Evolutionary conservation across 179 eudicot genomes (phyloP).

Genomic region (Spinacia oleracea): DNA sequence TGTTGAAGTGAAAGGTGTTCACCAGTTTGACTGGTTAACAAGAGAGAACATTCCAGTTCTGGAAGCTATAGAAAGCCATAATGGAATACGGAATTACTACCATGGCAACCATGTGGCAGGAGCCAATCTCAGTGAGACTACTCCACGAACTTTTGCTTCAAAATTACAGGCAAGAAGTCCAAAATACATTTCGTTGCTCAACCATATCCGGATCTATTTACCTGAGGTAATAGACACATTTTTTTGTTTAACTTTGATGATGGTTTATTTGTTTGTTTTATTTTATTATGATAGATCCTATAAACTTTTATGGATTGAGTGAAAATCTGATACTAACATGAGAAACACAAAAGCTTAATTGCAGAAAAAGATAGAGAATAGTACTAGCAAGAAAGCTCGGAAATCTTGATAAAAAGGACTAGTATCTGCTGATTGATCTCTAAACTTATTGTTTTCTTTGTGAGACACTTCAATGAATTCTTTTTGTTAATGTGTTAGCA

Average conservation of each 20-base stretch:
- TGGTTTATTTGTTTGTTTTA: background rate
- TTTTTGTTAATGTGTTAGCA: constrained; percentile 11
- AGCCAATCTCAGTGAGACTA: constrained; percentile 81
- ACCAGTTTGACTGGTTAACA: constrained; percentile 98
- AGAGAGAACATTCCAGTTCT: constrained; percentile 97
- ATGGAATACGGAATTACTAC: constrained; percentile 75
- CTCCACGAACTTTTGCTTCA: constrained; percentile 87
- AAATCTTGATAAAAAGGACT: background rate
- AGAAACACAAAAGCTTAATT: background rate
- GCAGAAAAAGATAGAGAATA: background rate
- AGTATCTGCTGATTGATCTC: background rate
- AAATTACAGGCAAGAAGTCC: constrained; percentile 96
- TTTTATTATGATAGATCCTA: background rate
- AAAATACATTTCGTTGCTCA: constrained; percentile 91
- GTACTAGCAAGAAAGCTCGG: background rate
- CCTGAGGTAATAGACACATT: constrained; percentile 69
- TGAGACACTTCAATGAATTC: background rate
- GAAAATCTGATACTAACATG: background rate
- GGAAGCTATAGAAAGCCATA: constrained; percentile 94
- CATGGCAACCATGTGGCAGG: constrained; percentile 96
- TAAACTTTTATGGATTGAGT: constrained; percentile 3
- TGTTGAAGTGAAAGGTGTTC: constrained; percentile 92
- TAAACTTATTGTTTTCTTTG: background rate
- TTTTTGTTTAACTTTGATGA: background rate
- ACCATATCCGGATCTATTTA: constrained; percentile 94